Base-by-base conservation (phyloP, 2,329 filamentous ascomycete genomes). In the Raffaelea deltoideospora region DNA sequence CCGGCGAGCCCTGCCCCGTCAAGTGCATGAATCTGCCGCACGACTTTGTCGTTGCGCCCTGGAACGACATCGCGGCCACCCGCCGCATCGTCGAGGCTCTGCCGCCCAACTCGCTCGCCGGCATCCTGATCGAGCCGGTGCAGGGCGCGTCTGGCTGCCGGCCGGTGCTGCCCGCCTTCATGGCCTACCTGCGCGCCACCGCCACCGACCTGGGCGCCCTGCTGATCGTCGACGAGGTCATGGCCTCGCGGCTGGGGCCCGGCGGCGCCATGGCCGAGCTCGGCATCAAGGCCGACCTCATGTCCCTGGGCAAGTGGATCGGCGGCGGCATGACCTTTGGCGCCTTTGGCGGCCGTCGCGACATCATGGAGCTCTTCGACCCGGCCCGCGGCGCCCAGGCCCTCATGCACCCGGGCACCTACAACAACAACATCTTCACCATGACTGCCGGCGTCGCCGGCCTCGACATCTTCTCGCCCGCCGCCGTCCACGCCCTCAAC, bases 321-420 rank as follows among this genome's bases (percentile, higher is more conserved):
- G 72, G 69, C 4, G 72, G 71, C 4, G 71, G 71, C 0, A 60
- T 75, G 48, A 58, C 63, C 0, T 74, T 76, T 45, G 71, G 70
- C 3, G 68, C 65, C 0, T 76, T 77, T 45, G 71, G 72, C 3
- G 71, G 71, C 0, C 51, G 57, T 46, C 37, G 34, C 7, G 42
- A 94, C 52, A 56, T 94, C 37, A 94, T 95, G 76, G 28, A 41
- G 10, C 74, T 83, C 45, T 77, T 81, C 42, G 73, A 77, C 31
- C 59, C 79, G 35, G 63, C 68, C 37, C 59, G 79, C 47, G 53
- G 77, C 5, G 74, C 82, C 0, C 65, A 32, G 14, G 34, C 51
- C 2, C 52, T 72, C 4, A 51, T 56, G 3, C 72, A 77, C 44
- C 65, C 69, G 0, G 72, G 72, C 0, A 77, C 72, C 0, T 77